Base-by-base conservation (phyloP, 2,329 filamentous ascomycete genomes). In the Colletotrichum liaoningense region DNA sequence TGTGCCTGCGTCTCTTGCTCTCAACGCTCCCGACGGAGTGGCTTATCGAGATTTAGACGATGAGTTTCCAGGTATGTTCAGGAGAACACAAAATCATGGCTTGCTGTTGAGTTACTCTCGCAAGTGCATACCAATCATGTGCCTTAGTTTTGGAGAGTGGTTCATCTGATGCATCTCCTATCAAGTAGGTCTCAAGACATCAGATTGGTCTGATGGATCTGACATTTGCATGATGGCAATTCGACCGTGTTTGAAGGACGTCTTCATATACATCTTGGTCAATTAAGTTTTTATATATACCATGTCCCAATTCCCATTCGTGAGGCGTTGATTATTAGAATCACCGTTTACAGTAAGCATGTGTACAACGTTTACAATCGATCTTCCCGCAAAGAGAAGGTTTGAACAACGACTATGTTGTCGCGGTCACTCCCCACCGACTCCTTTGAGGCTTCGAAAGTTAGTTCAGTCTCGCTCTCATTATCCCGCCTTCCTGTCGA, bases 391-490 rank as follows among this genome's bases (percentile, higher is more conserved):
- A 73, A 1, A 1, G 70, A 73, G 14, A 73, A 73, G 1, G 70
- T 73, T 28, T 71, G 70, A 5, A 73, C 60, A 14, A 73, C 67
- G 8, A 70, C 67, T 19, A 73, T 73, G 56, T 70, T 70, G 14
- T 70, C 70, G 8, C 70, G 58, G 4, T 66, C 67, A 49, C 70
- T 60, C 4, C 67, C 35, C n/a, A 26, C 35, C 5, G 67, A 73
- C 11, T 73, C 49, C 19, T 73, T 73, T 11, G 70, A 73, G 28
- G 67, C 67, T 57, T 73, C 46, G 35, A 73, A 73, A 3, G 72
- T 75, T 19, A 75, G 57, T 67, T 74, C 74, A 7, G 72, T 74
- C 54, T 75, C 74, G 56, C 74, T 75, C 12, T 74, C 74, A 28
- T 74, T 74, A 42, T 71, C 72, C 8, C 60, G 72, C 26, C 63